Evolutionary conservation across 441 rosid genomes (phyloP).

Genomic region (Capsella rubella): DNA sequence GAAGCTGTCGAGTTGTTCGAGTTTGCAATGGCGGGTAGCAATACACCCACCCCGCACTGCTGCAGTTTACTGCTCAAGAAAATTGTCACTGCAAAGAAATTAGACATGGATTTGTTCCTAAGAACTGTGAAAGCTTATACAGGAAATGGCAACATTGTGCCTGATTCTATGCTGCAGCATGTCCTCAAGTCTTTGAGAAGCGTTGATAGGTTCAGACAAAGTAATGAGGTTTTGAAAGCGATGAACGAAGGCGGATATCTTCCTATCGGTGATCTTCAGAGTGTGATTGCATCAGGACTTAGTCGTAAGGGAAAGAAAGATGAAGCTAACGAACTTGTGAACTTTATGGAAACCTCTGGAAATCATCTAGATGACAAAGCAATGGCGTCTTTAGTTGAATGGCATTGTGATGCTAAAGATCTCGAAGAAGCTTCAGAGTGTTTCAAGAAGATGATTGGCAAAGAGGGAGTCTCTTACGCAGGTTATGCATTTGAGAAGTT

Average conservation of each 20-base stretch:
- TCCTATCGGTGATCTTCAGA: constrained; percentile 52
- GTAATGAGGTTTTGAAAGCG: constrained; percentile 66
- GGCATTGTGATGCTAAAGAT: constrained; percentile 68
- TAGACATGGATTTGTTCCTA: constrained; percentile 65
- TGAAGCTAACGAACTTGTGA: constrained; percentile 57
- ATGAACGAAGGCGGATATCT: constrained; percentile 64
- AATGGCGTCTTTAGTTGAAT: constrained; percentile 67
- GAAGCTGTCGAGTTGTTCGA: constrained; percentile 76
- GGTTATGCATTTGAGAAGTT: constrained; percentile 63
- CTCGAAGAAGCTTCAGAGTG: constrained; percentile 65
- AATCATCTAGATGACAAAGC: constrained; percentile 56
- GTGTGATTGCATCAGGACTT: constrained; percentile 60
- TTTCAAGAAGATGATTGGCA: constrained; percentile 63
- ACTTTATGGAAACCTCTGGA: constrained; percentile 58
- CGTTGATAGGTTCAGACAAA: constrained; percentile 66
- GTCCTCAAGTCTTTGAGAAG: constrained; percentile 69
- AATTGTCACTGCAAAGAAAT: constrained; percentile 56
- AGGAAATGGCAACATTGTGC: constrained; percentile 56
- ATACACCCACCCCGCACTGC: constrained; percentile 62
- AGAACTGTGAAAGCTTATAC: constrained; percentile 62
- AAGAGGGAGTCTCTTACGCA: constrained; percentile 54
- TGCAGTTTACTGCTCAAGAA: constrained; percentile 69
- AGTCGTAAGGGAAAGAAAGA: constrained; percentile 60
- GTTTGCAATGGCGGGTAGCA: constrained; percentile 71
- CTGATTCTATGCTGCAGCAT: constrained; percentile 58